Evolutionary conservation across 2,329 filamentous ascomycete genomes (phyloP).

Genomic region (Talaromyces sp.): DNA sequence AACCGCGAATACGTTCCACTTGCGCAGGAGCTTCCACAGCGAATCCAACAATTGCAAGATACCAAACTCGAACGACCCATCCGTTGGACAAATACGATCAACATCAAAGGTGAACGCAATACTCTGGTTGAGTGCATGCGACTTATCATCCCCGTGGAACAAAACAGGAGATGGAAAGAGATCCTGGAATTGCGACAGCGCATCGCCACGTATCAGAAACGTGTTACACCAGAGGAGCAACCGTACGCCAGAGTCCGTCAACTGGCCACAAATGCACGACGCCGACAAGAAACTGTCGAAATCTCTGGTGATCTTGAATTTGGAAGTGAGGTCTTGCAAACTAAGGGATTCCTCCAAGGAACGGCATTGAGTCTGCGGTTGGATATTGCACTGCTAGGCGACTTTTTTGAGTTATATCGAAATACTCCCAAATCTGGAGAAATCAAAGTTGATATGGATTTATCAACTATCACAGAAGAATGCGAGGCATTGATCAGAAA

Average conservation of each 20-base stretch:
- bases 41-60: slow-evolving; percentile 28
- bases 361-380: slow-evolving; percentile 47
- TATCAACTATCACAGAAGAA: slow-evolving; percentile 36
- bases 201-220: slow-evolving; percentile 29
- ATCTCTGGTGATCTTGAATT: slow-evolving; percentile 23
- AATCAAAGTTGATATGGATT: slow-evolving; percentile 26
- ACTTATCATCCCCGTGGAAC: background rate
- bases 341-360: slow-evolving; percentile 40
- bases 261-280: slow-evolving; percentile 33
- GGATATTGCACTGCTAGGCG: slow-evolving; percentile 48
- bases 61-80: slow-evolving; percentile 21
- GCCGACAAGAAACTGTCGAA: slow-evolving; percentile 24
- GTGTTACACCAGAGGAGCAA: slow-evolving; percentile 38
- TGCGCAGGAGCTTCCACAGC: slow-evolving; percentile 29
- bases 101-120: background rate
- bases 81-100: background rate
- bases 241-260: slow-evolving; percentile 37
- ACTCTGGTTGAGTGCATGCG: background rate
- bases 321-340: slow-evolving; percentile 33
- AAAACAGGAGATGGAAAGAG: slow-evolving; percentile 20
- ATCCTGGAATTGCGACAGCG: slow-evolving; percentile 29
- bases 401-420: slow-evolving; percentile 35
- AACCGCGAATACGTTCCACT: slow-evolving; percentile 45
- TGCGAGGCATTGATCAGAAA: slow-evolving; percentile 42
- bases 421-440: background rate